Conservation (phyloP, 177 flowering plant species). For the Vitis hybrid region DNA sequence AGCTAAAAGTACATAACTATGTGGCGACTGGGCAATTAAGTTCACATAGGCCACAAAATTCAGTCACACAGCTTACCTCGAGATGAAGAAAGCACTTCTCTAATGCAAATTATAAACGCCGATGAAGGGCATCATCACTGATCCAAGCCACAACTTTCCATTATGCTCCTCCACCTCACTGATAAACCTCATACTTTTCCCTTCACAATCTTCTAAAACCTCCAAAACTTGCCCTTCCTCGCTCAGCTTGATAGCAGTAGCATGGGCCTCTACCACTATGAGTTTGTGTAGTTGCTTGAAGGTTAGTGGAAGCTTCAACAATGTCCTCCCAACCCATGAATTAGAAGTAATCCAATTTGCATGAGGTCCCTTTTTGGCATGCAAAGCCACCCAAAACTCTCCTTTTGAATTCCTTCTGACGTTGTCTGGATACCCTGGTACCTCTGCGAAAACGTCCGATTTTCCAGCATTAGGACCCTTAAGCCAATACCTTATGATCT, state of each 20-base stretch:
- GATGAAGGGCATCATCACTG: slow-evolving; percentile 58
- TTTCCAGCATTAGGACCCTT: slow-evolving; percentile 54
- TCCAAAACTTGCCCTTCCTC: slow-evolving; percentile 48
- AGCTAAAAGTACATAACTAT: too few species aligned
- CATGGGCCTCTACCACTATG: slow-evolving; percentile 52
- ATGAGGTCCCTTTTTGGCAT: slow-evolving; percentile 36
- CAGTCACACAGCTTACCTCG: too few species aligned
- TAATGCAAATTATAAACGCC: slow-evolving; percentile 33
- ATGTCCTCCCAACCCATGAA: slow-evolving; percentile 34
- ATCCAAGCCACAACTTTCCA: slow-evolving; percentile 66
- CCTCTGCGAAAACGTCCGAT: slow-evolving; percentile 41
- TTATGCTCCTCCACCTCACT: slow-evolving; percentile 73
- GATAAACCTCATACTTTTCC: slow-evolving; percentile 42
- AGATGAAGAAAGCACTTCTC: too few species aligned
- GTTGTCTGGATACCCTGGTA: slow-evolving; percentile 73
- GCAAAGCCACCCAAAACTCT: slow-evolving; percentile 75
- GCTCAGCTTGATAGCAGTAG: slow-evolving; percentile 46
- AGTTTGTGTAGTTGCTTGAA: slow-evolving; percentile 40
- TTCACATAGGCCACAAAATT: too few species aligned
- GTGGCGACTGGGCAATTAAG: too few species aligned
- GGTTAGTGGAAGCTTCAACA: slow-evolving; percentile 44
- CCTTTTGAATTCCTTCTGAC: slow-evolving; percentile 56
- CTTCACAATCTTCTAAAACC: slow-evolving; percentile 55
- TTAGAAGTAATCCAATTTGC: slow-evolving; percentile 23
- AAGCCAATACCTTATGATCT: slow-evolving; percentile 56